Base-by-base conservation (phyloP, 441 rosid species). In the Melastoma candidum region DNA sequence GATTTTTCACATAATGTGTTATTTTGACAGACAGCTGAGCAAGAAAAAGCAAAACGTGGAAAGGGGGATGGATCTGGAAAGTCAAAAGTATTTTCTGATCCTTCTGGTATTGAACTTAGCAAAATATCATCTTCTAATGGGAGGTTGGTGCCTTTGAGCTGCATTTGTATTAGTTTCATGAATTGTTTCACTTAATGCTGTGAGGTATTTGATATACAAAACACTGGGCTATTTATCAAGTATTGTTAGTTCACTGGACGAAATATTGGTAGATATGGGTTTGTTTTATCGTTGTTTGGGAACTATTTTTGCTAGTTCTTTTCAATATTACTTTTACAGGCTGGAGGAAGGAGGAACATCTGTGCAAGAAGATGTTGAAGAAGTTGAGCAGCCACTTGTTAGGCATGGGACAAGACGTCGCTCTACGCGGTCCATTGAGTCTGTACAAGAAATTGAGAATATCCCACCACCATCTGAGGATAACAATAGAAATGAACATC, bases 331-430 rank as follows among this genome's bases (percentile, higher is more conserved):
- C 13, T 58, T 32, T 9, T 62, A 47, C 66, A 89, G 99, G 77
- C 57, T 72, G 75, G 83, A 74, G 43, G 52, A 70, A 12, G 84
- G 93, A 62, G 74, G 77, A 71, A 57, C 86, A 68, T 85, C 89
- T 26, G 46, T 75, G 44, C 87, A 66, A 43, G 95, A 84, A 60
- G 87, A 86, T 53, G 73, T 69, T 59, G 93, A 79, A 68, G 95
- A 86, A 61, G 76, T 61, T 63, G 85, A 80, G 71, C 87, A 72
- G 71, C 97, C 98, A 57, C 84, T 83, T 48, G 65, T 78, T 63
- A 78, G 88, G 80, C 85, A 72, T 69, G 69, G 85, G 70, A 71
- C 93, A 49, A 77, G 87, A 65, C 80, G 72, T 54, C 60, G 39
- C 14, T 71, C 84, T 36, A 74, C 82, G 49, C 77, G 70, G 47